Evolutionary conservation across 108 stramenopile species (phyloP), one percentile per base, ranked within the genome.

Genomic region (Poteriospumella lacustris): DNA sequence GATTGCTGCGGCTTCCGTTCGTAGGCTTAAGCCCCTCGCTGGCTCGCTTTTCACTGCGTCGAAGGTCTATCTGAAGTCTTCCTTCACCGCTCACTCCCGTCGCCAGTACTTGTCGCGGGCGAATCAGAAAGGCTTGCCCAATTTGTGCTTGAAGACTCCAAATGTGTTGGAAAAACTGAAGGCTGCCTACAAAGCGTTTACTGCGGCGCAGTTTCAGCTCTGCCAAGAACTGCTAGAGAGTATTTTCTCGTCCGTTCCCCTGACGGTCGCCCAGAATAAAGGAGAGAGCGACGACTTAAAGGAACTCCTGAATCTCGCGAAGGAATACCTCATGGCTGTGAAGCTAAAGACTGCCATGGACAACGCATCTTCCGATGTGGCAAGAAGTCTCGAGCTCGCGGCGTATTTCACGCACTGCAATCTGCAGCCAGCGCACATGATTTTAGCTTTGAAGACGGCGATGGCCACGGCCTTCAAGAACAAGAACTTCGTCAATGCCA

Each of bases 371-470:
- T 75, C 79, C 1, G 92, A 94, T 68, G 89, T 92, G 58, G 91
- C 92, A 15, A 90, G 96, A 64, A 83, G 88, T 36, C 93, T 95
- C 3, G 98, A 99, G 82, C 92, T 99, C 24, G 90, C 95, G 36
- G 98, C 98, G 2, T 97, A 97, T 89, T 95, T 99, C 79, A 99
- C 98, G n/a, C 96, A 96, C 87, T 97, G 96, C 86, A 94, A 97
- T 78, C 87, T 99, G 70, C 94, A 95, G 78, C 95, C 98, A 26
- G 89, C 91, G 26, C 98, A 99, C 84, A 80, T 96, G 78, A 84
- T 97, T 19, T 88, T 99, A 52, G 94, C 94, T 2, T 91, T 99
- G 15, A 91, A 96, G 72, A 88, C 94, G 84, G 98, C 98, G 68
- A 99, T 99, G 98, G 92, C 93, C 43, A 87, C 92, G 41, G 94